These are phyloP conservation scores for Centrapalus pauciflorus DNA, from an alignment of 129 eudicot species.

Conservation along the genomic window DNA sequence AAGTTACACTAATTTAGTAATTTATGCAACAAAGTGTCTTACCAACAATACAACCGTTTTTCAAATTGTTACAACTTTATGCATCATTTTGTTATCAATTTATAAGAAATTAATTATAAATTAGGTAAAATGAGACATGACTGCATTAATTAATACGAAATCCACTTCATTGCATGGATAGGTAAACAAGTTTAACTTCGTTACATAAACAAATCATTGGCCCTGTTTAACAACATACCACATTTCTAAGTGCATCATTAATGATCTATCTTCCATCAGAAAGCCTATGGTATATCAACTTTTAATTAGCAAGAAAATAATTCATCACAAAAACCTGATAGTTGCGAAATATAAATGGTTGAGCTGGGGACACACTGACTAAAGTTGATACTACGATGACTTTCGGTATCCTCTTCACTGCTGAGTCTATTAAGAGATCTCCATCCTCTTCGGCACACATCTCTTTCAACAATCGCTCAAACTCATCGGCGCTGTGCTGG, in stretches of 20 bases:
- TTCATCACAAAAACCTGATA: constrained; percentile 56
- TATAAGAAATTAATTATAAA: no score
- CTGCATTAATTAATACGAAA: no score
- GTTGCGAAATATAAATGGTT: constrained; percentile 90
- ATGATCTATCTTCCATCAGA: constrained; percentile 3
- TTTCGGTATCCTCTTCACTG: constrained; percentile 75
- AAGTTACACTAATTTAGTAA: no score
- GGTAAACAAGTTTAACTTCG: no score
- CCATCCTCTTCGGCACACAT: constrained; percentile 98
- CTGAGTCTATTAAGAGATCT: constrained; percentile 88
- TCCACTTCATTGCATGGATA: no score
- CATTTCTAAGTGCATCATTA: neutral
- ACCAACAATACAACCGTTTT: no score
- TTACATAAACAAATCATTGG: no score
- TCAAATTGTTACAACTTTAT: no score
- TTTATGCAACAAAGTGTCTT: no score
- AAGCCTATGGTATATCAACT: constrained; percentile 10
- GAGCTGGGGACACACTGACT: constrained; percentile 81
- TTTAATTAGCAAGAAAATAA: neutral
- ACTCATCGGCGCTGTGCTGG: constrained; percentile 98
- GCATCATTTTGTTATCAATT: no score
- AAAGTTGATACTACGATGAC: constrained; percentile 86
- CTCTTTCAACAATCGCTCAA: constrained; percentile 86
- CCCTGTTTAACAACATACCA: neutral
- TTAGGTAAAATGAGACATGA: no score